phyloP scores from a whole-genome alignment of 2,329 filamentous ascomycete species.

The Paracorniculantispora psalliotae region DNA sequence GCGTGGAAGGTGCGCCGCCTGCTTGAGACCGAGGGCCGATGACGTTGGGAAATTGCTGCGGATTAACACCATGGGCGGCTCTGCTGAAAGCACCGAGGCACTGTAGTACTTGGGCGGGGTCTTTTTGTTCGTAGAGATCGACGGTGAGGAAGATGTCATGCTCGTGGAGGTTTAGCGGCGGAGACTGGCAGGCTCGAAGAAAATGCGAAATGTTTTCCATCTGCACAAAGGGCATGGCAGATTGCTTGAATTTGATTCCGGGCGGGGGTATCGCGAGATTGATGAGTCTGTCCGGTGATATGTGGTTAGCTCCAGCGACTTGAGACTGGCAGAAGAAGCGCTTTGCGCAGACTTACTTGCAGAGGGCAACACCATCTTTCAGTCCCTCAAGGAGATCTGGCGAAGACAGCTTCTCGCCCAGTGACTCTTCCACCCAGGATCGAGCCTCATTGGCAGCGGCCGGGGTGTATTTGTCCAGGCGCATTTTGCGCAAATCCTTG shows the following conservation, averaged over 20 bases:
- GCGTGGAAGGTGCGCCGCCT: constrained; percentile 49
- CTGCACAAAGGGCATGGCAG: constrained; percentile 94
- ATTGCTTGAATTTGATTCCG: constrained; percentile 84
- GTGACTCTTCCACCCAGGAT: constrained; percentile 75
- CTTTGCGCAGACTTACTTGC: constrained; percentile 60
- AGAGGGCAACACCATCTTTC: constrained; percentile 87
- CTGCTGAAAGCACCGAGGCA: constrained; percentile 90
- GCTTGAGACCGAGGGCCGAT: constrained; percentile 67
- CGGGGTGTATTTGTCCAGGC: constrained; percentile 88
- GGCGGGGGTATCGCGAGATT: constrained; percentile 74
- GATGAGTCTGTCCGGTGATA: constrained; percentile 59
- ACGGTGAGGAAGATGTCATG: constrained; percentile 97
- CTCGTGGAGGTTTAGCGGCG: constrained; percentile 80
- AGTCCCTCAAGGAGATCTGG: constrained; percentile 79
- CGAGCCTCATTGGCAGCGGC: constrained; percentile 81
- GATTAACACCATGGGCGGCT: constrained; percentile 69
- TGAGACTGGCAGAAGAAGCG: not conserved
- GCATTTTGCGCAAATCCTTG: constrained; percentile 90
- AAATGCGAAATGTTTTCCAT: constrained; percentile 99
- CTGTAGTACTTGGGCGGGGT: constrained; percentile 92
- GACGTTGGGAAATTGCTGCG: constrained; percentile 64
- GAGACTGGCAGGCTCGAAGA: constrained; percentile 77
- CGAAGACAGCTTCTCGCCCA: constrained; percentile 67
- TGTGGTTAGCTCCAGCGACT: constrained; percentile 14
- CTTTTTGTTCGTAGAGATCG: constrained; percentile 91